These are phyloP conservation scores for Phytophthora tubulina DNA, from an alignment of 352 stramenopile species.

Conservation along the genomic window DNA sequence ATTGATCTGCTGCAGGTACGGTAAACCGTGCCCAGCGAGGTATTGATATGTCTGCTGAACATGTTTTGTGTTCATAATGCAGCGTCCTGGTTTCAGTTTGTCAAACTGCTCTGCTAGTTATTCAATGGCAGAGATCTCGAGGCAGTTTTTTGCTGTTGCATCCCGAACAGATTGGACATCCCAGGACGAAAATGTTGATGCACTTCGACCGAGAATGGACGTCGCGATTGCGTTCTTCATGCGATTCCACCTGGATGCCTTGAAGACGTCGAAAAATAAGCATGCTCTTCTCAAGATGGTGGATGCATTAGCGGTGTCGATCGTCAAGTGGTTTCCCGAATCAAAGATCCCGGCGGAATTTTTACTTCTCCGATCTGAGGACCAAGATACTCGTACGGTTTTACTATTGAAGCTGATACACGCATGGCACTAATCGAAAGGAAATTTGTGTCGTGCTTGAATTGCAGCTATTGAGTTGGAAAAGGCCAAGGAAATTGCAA, in stretches of 20 bases:
- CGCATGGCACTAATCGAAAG: not conserved
- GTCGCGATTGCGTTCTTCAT: conserved; percentile 73
- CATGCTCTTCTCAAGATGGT: conserved; percentile 47
- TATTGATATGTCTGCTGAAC: conserved; percentile 4
- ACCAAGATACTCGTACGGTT: conserved; percentile 69
- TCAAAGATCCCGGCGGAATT: conserved; percentile 74
- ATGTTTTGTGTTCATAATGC: conserved; percentile 14
- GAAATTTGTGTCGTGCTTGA: conserved; percentile 10
- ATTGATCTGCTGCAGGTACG: conserved; percentile 80
- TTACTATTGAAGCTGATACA: conserved; percentile 11
- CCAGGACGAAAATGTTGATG: conserved; percentile 25
- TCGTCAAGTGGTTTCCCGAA: conserved; percentile 68
- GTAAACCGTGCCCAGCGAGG: not conserved
- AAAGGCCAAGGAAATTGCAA: conserved; percentile 43
- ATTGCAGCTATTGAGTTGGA: conserved; percentile 47
- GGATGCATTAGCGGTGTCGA: conserved; percentile 55
- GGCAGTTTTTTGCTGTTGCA: conserved; percentile 62
- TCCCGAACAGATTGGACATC: conserved; percentile 39
- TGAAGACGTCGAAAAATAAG: conserved; percentile 67
- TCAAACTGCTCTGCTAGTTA: conserved; percentile 50
- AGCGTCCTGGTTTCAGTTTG: conserved; percentile 69
- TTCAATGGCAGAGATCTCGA: conserved; percentile 49
- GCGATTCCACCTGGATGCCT: conserved; percentile 63
- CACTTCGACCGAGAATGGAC: conserved; percentile 50
- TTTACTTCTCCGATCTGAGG: conserved; percentile 77